Conservation (phyloP, 2,329 filamentous ascomycete species). For the Escovopsis sp. region DNA sequence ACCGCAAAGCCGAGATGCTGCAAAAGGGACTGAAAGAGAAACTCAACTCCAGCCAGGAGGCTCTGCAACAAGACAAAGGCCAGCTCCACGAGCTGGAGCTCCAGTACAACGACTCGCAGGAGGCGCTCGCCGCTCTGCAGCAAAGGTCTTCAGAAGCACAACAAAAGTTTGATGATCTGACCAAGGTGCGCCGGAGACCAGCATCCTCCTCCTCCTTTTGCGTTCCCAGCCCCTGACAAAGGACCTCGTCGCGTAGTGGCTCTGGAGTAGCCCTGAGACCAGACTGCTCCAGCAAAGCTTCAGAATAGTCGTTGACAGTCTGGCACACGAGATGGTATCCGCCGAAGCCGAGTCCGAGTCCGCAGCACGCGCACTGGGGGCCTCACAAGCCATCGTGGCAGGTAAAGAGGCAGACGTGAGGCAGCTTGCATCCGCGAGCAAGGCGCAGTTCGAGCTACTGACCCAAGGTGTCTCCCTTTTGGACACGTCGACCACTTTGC, state of each 20-base stretch:
- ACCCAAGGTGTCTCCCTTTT: not conserved
- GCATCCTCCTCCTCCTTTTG: not conserved
- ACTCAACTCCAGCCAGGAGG: not conserved
- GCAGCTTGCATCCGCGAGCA: not conserved
- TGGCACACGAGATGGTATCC: not conserved
- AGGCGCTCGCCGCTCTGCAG: not conserved
- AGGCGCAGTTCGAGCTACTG: not conserved
- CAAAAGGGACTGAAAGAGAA: not conserved
- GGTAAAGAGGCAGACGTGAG: not conserved
- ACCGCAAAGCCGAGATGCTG: not conserved
- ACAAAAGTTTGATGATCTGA: not conserved
- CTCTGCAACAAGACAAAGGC: not conserved
- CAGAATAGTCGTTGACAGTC: not conserved
- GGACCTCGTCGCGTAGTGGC: not conserved
- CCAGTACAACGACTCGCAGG: not conserved
- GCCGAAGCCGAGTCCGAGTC: not conserved
- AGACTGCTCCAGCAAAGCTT: not conserved
- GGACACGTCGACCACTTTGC: not conserved
- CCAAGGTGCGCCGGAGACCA: not conserved
- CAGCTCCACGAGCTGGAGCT: not conserved
- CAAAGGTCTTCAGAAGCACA: not conserved
- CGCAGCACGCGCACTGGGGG: not conserved
- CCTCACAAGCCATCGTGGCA: not conserved
- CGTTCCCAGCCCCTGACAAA: not conserved
- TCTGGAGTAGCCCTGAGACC: not conserved